These are phyloP conservation scores for Russula griseocarnosa DNA, from an alignment of 768 basidiomycete genomes.

Conservation along the genomic window DNA sequence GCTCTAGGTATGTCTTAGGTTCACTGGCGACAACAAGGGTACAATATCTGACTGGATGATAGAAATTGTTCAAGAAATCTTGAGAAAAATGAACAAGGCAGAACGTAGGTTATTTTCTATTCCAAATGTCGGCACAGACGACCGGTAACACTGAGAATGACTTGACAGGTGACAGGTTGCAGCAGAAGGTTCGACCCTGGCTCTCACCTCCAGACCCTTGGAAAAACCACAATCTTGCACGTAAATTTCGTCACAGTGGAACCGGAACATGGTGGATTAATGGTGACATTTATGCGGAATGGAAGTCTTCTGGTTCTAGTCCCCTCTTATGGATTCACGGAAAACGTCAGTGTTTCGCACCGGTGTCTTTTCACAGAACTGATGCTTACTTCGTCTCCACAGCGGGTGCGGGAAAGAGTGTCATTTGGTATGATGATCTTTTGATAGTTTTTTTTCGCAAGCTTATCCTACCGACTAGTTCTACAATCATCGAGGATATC, in stretches of 20 bases:
- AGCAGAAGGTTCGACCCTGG: neutral
- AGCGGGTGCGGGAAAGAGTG: constrained; percentile 11
- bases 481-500: constrained; percentile 2
- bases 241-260: neutral
- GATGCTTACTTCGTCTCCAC: neutral
- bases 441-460: neutral
- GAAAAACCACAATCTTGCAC: neutral
- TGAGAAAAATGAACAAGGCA: neutral
- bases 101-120: neutral
- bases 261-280: constrained; percentile 1
- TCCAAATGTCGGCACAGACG: neutral
- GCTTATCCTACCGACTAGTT: neutral
- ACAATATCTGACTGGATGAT: neutral
- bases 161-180: neutral
- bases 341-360: constrained; percentile 1
- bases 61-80: constrained; percentile 5
- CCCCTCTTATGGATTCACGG: constrained; percentile 13
- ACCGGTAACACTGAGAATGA: neutral
- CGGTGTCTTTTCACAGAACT: neutral
- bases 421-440: neutral
- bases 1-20: neutral
- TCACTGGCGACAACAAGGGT: neutral
- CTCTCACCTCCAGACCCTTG: constrained; percentile 14
- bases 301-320: neutral
- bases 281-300: neutral